phyloP scores from a whole-genome alignment of 176 grass and related monocot species.

The Raddia distichophylla region DNA sequence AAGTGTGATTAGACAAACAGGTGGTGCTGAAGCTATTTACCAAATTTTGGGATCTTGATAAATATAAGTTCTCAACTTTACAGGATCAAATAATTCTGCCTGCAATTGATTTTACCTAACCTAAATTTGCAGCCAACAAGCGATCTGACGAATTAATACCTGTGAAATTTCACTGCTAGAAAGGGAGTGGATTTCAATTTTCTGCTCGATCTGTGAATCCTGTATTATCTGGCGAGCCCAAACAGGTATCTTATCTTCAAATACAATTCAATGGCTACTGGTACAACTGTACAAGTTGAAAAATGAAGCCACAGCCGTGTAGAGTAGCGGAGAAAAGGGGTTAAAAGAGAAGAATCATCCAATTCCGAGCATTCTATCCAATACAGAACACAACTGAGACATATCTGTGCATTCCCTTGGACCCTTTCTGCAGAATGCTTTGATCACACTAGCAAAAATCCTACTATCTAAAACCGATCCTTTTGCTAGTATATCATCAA shows the following conservation, averaged over 20 bases:
- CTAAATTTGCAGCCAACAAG: neutral
- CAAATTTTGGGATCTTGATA: neutral
- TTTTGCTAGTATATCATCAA: conserved; percentile 72
- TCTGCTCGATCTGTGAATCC: neutral
- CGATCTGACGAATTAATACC: neutral
- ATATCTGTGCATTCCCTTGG: conserved; percentile 54
- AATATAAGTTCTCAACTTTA: neutral
- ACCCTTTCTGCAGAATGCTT: conserved; percentile 82
- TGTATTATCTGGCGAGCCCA: neutral
- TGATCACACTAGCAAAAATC: conserved; percentile 73
- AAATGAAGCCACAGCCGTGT: neutral
- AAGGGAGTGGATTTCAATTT: conserved; percentile 9
- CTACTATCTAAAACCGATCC: conserved; percentile 63
- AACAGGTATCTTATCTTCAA: conserved; percentile 3
- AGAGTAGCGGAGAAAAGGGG: conserved; percentile 26
- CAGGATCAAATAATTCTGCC: neutral
- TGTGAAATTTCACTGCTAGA: conserved; percentile 1
- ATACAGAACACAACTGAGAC: conserved; percentile 57
- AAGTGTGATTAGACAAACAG: too few relatives aligned
- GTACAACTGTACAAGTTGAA: conserved; percentile 32
- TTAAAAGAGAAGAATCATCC: conserved; percentile 31
- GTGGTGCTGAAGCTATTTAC: neutral
- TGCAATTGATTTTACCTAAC: neutral
- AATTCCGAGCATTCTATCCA: conserved; percentile 77
- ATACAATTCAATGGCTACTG: neutral